These are phyloP conservation scores for Neurospora pannonica DNA, from an alignment of 495 filamentous ascomycete genomes.

Conservation along the genomic window DNA sequence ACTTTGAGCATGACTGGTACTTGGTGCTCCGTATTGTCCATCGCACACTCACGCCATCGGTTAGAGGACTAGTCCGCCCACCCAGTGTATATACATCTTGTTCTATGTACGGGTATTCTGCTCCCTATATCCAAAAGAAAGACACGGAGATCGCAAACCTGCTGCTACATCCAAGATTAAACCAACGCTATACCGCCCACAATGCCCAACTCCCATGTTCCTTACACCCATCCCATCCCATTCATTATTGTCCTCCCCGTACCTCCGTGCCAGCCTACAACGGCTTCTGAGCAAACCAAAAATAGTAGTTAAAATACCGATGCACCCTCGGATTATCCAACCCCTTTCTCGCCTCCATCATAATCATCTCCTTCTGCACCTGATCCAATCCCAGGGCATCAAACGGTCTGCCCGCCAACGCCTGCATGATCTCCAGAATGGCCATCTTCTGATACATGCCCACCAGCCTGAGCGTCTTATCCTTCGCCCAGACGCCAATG, in stretches of 20 bases:
- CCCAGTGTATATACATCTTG: neutral
- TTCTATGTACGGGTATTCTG: neutral
- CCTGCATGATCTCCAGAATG: conserved; percentile 39
- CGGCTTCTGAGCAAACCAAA: conserved; percentile 32
- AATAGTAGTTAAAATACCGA: conserved; percentile 29
- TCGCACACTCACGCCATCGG: neutral
- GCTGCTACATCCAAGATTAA: neutral
- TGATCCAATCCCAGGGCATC: conserved; percentile 26
- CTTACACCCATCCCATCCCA: neutral
- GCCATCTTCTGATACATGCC: conserved; percentile 41
- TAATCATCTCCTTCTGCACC: conserved; percentile 20
- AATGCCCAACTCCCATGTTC: neutral
- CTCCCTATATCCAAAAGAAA: neutral
- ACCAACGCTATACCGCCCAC: neutral
- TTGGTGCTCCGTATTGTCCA: too few relatives aligned
- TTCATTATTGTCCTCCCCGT: neutral
- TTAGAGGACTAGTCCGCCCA: neutral
- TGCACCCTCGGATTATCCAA: conserved; percentile 22
- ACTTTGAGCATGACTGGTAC: too few relatives aligned
- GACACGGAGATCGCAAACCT: neutral
- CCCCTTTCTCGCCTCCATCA: conserved; percentile 19
- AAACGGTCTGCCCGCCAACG: conserved; percentile 41
- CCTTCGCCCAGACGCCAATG: conserved; percentile 46
- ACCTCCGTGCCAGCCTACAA: neutral
- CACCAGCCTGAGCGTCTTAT: conserved; percentile 45